Evolutionary conservation across 331 rosid genomes (phyloP), one percentile per base, ranked within the genome.

Genomic region (Malus hybrid): DNA sequence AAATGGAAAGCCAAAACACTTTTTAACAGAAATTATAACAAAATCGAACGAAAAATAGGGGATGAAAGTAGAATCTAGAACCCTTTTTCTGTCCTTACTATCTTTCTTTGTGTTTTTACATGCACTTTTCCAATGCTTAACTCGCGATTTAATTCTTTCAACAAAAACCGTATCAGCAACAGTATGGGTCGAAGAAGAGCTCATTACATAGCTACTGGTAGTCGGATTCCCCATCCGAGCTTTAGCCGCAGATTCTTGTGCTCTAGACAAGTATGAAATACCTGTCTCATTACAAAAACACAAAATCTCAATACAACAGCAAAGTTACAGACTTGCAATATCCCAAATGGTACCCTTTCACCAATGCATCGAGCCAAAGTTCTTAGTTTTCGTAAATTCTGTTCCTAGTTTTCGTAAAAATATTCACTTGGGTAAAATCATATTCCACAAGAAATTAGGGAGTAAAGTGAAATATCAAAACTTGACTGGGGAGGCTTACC

Each of bases 251-350:
- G 87, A 78, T 82, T 93, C 98, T 78, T 93, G 97, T 39, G 63
- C 93, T 84, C 92, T 86, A 50, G 98, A 93, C 32, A 91, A 80
- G 86, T 91, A 93, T 6, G 98, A 93, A 80, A 93, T 79, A 59
- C 98, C 98, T 93, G 85, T 61, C 62, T 59, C 68, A 80, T 67
- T 27, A 61, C 44, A 73, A 50, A 32, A 64, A 62, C 71, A 60
- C 57, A 67, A 29, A 72, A 69, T 48, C 76, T 79, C 73, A 70
- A 73, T 73, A 63, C 59, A 44, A 5, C 36, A 34, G 2, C 60
- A 59, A 7, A 34, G 76, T 20, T 33, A 27, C 39, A 24, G 7
- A 39, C 28, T 60, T 28, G 18, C 42, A 34, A 59, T 0, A 15
- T 24, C 67, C 39, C 10, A 59, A 73, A 13, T 22, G 0, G 22